Evolutionary conservation across 169 alveolate species (phyloP), one percentile per base, ranked within the genome.

Genomic region (Eimeria zaria): DNA sequence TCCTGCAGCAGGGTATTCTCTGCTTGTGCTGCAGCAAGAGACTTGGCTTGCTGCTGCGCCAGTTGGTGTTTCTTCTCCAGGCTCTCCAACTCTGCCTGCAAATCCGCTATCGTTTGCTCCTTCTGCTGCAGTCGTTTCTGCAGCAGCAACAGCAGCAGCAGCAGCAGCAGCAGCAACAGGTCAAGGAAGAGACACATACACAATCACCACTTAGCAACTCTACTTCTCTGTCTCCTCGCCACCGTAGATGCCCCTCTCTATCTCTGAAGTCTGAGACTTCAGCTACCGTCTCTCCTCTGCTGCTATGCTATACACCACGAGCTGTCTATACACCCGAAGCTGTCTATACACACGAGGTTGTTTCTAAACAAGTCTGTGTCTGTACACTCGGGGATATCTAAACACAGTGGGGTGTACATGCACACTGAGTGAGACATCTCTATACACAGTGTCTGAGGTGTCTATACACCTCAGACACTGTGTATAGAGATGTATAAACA

Each of bases 41-140:
- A 11, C 89, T 44, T 80, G 4, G 53, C 60, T 58, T 80, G 89
- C 69, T 80, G 64, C 89, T 9, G 89, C 69, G 69, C 46, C 64
- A 48, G 89, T 46, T 80, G 89, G 46, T 80, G 69, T 48, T 24
- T 44, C 30, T 30, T 48, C 18, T 80, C 89, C 7, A 80, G 41
- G 24, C 8, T 30, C 69, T 80, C 89, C 69, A 80, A 58, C 89
- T 80, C 89, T 24, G 71, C 89, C 44, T 80, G 89, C 89, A 80
- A 58, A 20, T 80, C 89, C 67, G 36, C 41, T 0, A 80, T 80
- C 18, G 69, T 51, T 22, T 51, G 71, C 69, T 80, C 71, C 69
- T 44, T 33, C 67, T 80, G 89, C 44, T 80, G 89, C 71, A 80
- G 44, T 27, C 89, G 89, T 30, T 48, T 80, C 89, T 80, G 89